A percentile compares a stretch with the other conserved stretches of the same genome.
Evolutionary conservation across 108 stramenopile species (phyloP).

Genomic region (Pseudonitzschia pungens): DNA sequence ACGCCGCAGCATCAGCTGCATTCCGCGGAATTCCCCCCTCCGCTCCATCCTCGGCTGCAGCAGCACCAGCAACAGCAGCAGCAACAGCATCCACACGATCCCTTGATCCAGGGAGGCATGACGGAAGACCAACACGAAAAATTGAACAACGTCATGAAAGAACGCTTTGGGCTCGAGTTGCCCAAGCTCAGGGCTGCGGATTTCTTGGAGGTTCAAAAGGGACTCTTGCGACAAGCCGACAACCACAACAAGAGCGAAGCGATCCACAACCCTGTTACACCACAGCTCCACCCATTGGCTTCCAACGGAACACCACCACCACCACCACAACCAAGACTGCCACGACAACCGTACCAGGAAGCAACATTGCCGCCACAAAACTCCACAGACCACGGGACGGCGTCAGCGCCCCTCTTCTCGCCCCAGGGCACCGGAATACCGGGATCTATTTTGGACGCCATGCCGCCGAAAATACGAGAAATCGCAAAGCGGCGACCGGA

Average conservation of each 20-base stretch:
- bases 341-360: neutral
- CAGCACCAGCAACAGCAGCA: slow-evolving; percentile 17
- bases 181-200: slow-evolving; percentile 24
- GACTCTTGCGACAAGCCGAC: neutral
- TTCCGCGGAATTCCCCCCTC: neutral
- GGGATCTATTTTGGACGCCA: slow-evolving; percentile 33
- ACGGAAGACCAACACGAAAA: slow-evolving; percentile 13
- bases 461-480: slow-evolving; percentile 57
- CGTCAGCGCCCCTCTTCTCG: neutral
- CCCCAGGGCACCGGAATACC: neutral
- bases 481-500: slow-evolving; percentile 59
- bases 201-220: slow-evolving; percentile 2
- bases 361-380: neutral
- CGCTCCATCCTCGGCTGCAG: neutral
- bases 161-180: slow-evolving; percentile 55
- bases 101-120: neutral
- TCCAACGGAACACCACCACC: too few relatives aligned
- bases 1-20: neutral
- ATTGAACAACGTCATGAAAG: slow-evolving; percentile 48
- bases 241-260: too few relatives aligned
- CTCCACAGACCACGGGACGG: neutral
- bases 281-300: neutral
- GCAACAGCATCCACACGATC: neutral
- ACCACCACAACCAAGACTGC: neutral
- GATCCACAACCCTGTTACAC: neutral